Conservation (phyloP, 2,329 filamentous ascomycete genomes). For the Tolypocladium tropicale region DNA sequence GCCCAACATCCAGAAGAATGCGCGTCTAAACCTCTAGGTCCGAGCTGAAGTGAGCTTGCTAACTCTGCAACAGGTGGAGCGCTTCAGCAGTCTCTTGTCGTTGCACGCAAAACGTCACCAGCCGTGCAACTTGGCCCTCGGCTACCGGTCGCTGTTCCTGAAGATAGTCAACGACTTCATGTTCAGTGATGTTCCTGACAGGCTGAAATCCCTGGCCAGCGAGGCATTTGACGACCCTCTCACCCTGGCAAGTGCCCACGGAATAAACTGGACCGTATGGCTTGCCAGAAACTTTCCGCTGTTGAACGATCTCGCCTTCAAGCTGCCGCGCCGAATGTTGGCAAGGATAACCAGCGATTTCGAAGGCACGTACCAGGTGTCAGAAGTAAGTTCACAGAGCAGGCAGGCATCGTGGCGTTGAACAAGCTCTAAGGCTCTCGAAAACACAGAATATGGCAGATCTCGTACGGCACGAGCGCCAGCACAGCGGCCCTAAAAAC, state of each 20-base stretch:
- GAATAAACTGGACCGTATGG: not conserved
- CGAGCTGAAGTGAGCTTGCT: not conserved
- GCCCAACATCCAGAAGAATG: not conserved
- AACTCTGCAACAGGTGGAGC: not conserved
- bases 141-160: not conserved
- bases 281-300: not conserved
- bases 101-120: not conserved
- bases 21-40: not conserved
- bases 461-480: not conserved
- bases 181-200: not conserved
- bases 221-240: not conserved
- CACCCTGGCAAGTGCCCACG: not conserved
- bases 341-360: not conserved
- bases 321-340: not conserved
- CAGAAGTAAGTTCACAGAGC: not conserved
- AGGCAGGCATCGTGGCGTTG: not conserved
- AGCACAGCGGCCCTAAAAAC: not conserved
- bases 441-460: not conserved
- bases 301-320: not conserved
- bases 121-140: not conserved
- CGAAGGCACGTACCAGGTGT: not conserved
- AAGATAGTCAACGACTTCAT: not conserved
- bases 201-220: not conserved
- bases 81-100: not conserved
- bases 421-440: not conserved